Evolutionary conservation across 208 protist genomes (phyloP).

Genomic region (Tritrichomonas musculus): DNA sequence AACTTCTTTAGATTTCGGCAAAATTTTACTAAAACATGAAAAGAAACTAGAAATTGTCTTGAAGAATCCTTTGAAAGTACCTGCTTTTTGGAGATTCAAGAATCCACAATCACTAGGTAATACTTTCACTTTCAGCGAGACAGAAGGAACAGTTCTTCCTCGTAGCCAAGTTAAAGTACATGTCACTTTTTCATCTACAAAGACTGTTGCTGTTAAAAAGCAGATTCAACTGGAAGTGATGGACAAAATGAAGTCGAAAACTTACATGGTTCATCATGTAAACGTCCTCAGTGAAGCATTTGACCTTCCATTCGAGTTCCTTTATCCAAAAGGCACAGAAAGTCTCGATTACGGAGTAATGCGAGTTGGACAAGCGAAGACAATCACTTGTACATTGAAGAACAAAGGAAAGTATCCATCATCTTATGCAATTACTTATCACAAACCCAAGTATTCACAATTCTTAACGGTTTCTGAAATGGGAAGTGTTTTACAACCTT

Average conservation of each 20-base stretch:
- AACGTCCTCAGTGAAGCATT: not conserved
- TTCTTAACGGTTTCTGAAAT: not conserved
- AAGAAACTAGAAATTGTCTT: not conserved
- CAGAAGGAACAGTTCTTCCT: not conserved
- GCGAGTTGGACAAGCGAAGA: not conserved
- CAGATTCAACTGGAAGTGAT: not conserved
- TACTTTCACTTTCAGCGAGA: not conserved
- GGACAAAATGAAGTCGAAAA: not conserved
- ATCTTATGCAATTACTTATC: not conserved
- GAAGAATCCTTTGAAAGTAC: not conserved
- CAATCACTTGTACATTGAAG: not conserved
- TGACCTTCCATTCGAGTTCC: not conserved
- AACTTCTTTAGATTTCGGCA: not conserved
- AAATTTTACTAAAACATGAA: not conserved
- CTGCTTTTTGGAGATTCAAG: not conserved
- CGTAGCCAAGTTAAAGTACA: not conserved
- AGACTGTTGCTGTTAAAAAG: not conserved
- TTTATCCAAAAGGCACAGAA: not conserved
- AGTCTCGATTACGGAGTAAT: not conserved
- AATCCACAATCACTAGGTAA: not conserved
- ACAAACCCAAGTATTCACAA: not conserved
- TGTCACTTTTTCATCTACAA: not conserved
- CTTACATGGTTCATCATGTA: not conserved
- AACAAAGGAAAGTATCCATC: constrained; percentile 6
- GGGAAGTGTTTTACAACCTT: not conserved